Conservation (phyloP, 2,329 filamentous ascomycete species). For the Aspergillus luchuensis region DNA sequence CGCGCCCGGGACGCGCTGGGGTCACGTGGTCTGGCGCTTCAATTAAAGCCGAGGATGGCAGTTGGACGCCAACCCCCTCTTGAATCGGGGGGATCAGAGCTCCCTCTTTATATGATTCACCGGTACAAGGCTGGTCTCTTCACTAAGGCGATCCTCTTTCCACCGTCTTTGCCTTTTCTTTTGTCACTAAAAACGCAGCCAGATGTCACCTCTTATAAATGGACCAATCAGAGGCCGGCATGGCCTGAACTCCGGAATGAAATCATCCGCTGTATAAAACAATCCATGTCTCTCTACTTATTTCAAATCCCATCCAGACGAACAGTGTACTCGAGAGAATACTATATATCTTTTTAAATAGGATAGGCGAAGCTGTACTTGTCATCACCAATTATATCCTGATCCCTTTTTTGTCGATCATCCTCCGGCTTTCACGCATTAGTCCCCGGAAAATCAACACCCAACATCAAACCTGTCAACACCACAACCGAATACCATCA, state of each 20-base stretch:
- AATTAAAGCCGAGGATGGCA: conserved; percentile 22
- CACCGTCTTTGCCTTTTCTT: background rate
- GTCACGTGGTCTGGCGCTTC: conserved; percentile 27
- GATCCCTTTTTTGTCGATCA: background rate
- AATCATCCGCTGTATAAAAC: conserved; percentile 5
- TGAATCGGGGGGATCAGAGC: background rate
- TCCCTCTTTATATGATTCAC: background rate
- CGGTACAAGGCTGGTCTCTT: background rate
- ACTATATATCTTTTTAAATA: background rate
- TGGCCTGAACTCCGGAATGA: conserved; percentile 2
- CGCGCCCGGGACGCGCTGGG: conserved; percentile 23
- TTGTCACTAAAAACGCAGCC: background rate
- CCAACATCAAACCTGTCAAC: background rate
- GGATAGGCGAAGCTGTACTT: background rate
- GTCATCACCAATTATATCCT: background rate
- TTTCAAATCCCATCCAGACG: background rate
- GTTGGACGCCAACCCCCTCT: background rate
- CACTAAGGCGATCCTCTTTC: background rate
- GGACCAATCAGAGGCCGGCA: conserved; percentile 10
- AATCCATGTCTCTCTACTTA: background rate
- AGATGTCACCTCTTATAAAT: background rate
- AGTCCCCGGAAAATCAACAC: background rate
- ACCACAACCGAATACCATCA: background rate
- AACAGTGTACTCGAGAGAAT: background rate
- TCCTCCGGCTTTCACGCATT: background rate